A percentile compares a stretch with the other conserved stretches of the same genome.
phyloP scores from a whole-genome alignment of 768 basidiomycete species.

The Termitomyces heimii region DNA sequence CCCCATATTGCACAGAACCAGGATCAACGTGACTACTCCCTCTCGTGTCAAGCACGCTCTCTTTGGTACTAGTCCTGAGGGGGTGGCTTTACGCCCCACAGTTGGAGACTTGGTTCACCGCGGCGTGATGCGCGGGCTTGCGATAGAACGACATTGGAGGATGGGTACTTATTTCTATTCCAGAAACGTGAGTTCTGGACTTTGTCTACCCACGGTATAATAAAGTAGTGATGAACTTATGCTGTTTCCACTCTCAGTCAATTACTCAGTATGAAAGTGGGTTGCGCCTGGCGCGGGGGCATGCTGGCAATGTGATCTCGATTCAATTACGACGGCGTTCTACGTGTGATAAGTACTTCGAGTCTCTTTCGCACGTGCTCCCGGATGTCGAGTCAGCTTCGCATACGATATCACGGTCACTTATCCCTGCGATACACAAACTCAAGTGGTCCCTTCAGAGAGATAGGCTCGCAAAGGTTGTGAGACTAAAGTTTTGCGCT shows the following conservation, averaged over 20 bases:
- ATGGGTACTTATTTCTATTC: constrained; percentile 63
- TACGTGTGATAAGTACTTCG: constrained; percentile 28
- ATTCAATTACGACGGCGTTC: constrained; percentile 46
- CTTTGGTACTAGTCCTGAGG: constrained; percentile 52
- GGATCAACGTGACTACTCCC: constrained; percentile 57
- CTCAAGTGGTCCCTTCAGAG: constrained; percentile 69
- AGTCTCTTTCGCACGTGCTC: constrained; percentile 45
- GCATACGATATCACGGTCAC: constrained; percentile 46
- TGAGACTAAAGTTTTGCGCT: constrained; percentile 38
- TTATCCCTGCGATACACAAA: constrained; percentile 58
- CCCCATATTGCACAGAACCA: constrained; percentile 56
- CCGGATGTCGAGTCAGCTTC: constrained; percentile 63
- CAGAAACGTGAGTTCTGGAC: constrained; percentile 37
- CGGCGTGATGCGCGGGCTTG: constrained; percentile 63
- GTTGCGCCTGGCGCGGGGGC: constrained; percentile 44
- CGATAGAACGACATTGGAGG: constrained; percentile 62
- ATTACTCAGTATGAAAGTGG: constrained; percentile 62
- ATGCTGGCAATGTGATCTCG: constrained; percentile 46
- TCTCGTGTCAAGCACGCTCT: constrained; percentile 63
- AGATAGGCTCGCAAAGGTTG: constrained; percentile 53
- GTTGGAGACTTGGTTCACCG: constrained; percentile 62
- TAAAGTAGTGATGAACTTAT: constrained; percentile 1
- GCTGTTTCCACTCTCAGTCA: constrained; percentile 35
- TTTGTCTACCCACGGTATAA: background rate
- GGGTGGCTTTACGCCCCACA: constrained; percentile 55